These are phyloP conservation scores for Boletus sp. DNA, from an alignment of 768 basidiomycete genomes.

Conservation along the genomic window DNA sequence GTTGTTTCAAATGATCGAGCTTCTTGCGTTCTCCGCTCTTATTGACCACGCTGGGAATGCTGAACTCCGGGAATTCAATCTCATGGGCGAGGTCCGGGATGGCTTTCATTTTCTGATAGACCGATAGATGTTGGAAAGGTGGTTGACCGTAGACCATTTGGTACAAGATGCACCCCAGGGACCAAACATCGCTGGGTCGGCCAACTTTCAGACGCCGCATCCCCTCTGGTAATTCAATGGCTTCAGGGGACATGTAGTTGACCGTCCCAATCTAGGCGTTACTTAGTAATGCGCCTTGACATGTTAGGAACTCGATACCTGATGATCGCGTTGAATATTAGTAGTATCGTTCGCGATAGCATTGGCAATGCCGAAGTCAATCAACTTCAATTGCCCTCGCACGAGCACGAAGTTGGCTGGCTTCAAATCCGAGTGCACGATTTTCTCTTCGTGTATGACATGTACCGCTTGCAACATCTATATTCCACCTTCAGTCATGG, in stretches of 20 bases:
- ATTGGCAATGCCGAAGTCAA: conserved; percentile 99
- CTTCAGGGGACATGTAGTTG: conserved; percentile 99
- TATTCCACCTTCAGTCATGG: neutral
- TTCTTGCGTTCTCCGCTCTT: conserved; percentile 41
- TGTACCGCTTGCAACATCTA: conserved; percentile 99
- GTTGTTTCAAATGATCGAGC: conserved; percentile 64
- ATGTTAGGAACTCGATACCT: conserved; percentile 45
- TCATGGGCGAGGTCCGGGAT: conserved; percentile 76
- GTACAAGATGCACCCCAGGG: conserved; percentile 94
- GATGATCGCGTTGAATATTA: conserved; percentile 94
- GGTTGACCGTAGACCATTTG: conserved; percentile 97
- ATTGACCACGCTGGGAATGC: conserved; percentile 42
- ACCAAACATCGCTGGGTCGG: conserved; percentile 96
- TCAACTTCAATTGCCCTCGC: conserved; percentile 90
- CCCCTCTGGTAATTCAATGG: conserved; percentile 84
- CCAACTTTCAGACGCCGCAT: conserved; percentile 92
- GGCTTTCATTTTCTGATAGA: conserved; percentile 89
- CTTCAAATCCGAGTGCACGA: conserved; percentile 97
- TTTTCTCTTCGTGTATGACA: conserved; percentile 96
- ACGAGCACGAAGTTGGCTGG: conserved; percentile 98
- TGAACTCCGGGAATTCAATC: conserved; percentile 80
- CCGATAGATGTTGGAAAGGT: conserved; percentile 82
- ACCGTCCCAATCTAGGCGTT: conserved; percentile 81
- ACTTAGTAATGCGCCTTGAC: neutral
- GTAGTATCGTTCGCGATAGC: conserved; percentile 98